phyloP scores from a whole-genome alignment of 1,284 basidiomycete genomes.

The Tilletiopsis washingtonensis region DNA sequence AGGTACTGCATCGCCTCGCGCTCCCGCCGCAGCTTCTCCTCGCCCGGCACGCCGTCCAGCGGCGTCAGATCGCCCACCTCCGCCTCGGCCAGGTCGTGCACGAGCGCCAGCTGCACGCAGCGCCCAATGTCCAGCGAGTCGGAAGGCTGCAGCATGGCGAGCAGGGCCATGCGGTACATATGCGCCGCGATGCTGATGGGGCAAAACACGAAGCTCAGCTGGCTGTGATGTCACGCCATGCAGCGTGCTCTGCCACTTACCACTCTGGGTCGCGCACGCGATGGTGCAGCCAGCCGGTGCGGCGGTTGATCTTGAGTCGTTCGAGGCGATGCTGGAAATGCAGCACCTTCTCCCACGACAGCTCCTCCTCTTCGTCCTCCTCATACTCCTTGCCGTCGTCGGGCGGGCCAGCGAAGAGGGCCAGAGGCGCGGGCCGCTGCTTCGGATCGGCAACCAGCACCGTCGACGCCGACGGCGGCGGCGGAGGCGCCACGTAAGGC shows the following conservation, averaged over 20 bases:
- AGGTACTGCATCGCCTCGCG: slow-evolving; percentile 78
- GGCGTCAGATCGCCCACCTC: slow-evolving; percentile 94
- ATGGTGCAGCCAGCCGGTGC: slow-evolving; percentile 45
- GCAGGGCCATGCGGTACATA: slow-evolving; percentile 92
- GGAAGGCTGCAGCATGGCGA: slow-evolving; percentile 66
- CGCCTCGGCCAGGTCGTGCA: slow-evolving; percentile 94
- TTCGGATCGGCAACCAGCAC: slow-evolving; percentile 21
- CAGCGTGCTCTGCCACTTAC: slow-evolving; percentile 1
- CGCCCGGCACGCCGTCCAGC: slow-evolving; percentile 71
- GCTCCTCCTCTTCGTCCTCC: slow-evolving; percentile 22
- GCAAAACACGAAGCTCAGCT: background rate
- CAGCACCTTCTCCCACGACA: slow-evolving; percentile 23
- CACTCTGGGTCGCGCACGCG: slow-evolving; percentile 52
- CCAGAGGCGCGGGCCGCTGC: slow-evolving; percentile 19
- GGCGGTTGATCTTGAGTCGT: slow-evolving; percentile 40
- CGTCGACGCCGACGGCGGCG: slow-evolving; percentile 22
- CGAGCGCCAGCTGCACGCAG: slow-evolving; percentile 78
- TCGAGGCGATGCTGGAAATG: slow-evolving; percentile 41
- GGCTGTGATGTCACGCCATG: background rate
- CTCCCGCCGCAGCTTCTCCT: slow-evolving; percentile 71
- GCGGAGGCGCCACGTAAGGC: slow-evolving; percentile 36
- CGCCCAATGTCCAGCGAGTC: slow-evolving; percentile 52
- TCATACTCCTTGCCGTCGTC: slow-evolving; percentile 20
- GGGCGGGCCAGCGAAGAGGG: slow-evolving; percentile 15
- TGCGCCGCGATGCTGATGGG: slow-evolving; percentile 68